Conservation (phyloP, 1,284 basidiomycete species). For the Microbotryum lychnidis-dioicae region DNA sequence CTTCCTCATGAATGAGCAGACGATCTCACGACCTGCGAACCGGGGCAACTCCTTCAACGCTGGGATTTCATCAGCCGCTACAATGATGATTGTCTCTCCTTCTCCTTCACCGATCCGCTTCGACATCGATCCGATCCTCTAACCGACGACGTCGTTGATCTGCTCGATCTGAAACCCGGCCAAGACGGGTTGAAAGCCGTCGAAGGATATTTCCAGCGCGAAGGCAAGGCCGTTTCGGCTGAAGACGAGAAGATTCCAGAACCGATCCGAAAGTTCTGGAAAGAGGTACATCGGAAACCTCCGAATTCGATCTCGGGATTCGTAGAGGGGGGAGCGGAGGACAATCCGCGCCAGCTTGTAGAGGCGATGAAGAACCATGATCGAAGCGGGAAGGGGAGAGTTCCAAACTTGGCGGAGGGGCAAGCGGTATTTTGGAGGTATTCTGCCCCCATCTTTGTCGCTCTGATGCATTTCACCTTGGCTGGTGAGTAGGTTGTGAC, state of each 20-base stretch:
- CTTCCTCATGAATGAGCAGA: background rate
- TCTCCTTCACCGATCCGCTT: conserved; percentile 16
- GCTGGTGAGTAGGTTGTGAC: conserved; percentile 18
- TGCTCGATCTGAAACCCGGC: conserved; percentile 20
- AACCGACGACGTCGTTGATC: conserved; percentile 28
- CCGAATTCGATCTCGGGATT: conserved; percentile 5
- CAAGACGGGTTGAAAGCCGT: conserved; percentile 24
- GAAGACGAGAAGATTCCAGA: conserved; percentile 1
- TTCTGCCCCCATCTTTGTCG: conserved; percentile 23
- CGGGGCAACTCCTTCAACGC: background rate
- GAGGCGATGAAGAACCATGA: background rate
- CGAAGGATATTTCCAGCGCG: conserved; percentile 12
- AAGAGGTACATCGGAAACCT: conserved; percentile 18
- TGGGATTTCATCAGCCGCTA: conserved; percentile 19
- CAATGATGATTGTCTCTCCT: background rate
- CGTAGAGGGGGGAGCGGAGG: background rate
- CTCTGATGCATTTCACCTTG: conserved; percentile 32
- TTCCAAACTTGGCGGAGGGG: conserved; percentile 22
- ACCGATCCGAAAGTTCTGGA: conserved; percentile 25
- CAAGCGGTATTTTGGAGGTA: conserved; percentile 34
- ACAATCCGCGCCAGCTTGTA: conserved; percentile 4
- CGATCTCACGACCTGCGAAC: conserved; percentile 4
- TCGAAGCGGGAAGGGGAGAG: background rate
- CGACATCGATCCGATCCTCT: conserved; percentile 16
- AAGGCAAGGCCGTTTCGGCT: background rate